Evolutionary conservation across 208 protist species (phyloP).

Genomic region (Phytomonas sp.): DNA sequence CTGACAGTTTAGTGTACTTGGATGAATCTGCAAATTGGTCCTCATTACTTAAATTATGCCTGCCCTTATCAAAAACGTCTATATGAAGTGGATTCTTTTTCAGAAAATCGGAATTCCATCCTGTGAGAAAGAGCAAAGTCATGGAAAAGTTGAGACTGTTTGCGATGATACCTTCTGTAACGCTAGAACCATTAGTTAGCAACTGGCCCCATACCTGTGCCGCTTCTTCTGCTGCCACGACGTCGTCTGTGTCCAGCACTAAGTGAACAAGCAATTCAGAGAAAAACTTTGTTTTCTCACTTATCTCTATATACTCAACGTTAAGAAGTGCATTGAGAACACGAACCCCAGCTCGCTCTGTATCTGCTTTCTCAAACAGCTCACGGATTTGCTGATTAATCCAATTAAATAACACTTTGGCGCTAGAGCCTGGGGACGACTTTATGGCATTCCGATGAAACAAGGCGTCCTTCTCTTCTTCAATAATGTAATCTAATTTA

Average conservation of each 20-base stretch:
- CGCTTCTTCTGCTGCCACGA: conserved; percentile 31
- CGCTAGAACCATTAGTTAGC: conserved; percentile 63
- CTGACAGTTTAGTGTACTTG: conserved; percentile 43
- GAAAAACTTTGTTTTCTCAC: conserved; percentile 68
- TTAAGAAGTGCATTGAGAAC: conserved; percentile 54
- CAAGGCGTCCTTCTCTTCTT: conserved; percentile 78
- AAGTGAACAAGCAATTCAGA: conserved; percentile 51
- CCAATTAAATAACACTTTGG: conserved; percentile 48
- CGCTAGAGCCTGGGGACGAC: conserved; percentile 26
- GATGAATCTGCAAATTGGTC: conserved; percentile 15
- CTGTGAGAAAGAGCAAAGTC: conserved; percentile 5
- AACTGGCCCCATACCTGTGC: conserved; percentile 73
- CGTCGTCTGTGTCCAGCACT: conserved; percentile 43
- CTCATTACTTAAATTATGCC: background rate
- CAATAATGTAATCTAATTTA: conserved; percentile 79
- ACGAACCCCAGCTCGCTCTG: conserved; percentile 53
- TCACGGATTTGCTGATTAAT: conserved; percentile 62
- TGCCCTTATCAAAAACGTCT: background rate
- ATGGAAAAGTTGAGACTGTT: conserved; percentile 36
- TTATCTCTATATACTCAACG: conserved; percentile 75
- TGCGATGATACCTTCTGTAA: conserved; percentile 61
- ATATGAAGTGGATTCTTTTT: conserved; percentile 4
- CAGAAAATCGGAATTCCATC: conserved; percentile 3
- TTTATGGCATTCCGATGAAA: conserved; percentile 60
- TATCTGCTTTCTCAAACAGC: conserved; percentile 57